Conservation (phyloP, 1,284 basidiomycete species). For the Flammula alnicola region DNA sequence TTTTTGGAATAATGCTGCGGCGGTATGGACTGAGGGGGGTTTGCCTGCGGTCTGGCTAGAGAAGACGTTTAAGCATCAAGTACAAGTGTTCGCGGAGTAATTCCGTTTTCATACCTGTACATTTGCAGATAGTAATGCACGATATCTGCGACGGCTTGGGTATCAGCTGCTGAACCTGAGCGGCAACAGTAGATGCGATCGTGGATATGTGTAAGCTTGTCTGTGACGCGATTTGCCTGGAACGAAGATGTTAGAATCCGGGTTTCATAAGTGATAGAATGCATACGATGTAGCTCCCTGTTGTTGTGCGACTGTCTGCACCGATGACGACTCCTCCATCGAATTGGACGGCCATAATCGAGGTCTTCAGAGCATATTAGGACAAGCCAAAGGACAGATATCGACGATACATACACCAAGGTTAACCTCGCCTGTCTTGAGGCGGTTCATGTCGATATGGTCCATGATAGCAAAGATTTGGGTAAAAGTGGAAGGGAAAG, state of each 20-base stretch:
- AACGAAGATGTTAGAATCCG: conserved; percentile 9
- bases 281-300: conserved; percentile 92
- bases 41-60: conserved; percentile 69
- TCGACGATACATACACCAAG: conserved; percentile 73
- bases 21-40: conserved; percentile 81
- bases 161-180: conserved; percentile 97
- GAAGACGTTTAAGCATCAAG: conserved; percentile 10
- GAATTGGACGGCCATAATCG: conserved; percentile 99
- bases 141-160: conserved; percentile 94
- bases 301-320: conserved; percentile 96
- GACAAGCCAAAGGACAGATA: neutral
- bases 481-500: conserved; percentile 14
- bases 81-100: neutral
- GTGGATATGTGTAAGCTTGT: conserved; percentile 97
- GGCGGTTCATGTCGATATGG: conserved; percentile 71
- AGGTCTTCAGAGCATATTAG: conserved; percentile 65
- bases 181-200: conserved; percentile 99
- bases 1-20: conserved; percentile 86
- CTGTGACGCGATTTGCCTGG: conserved; percentile 96
- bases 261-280: neutral
- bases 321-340: conserved; percentile 94
- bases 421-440: conserved; percentile 94
- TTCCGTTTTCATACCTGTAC: conserved; percentile 62
- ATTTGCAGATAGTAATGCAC: conserved; percentile 90
- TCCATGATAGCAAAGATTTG: conserved; percentile 56